A percentile compares a stretch with the other conserved stretches of the same genome.
phyloP scores from a whole-genome alignment of 2,329 filamentous ascomycete genomes.

The Arthrobotrys sinensis region DNA sequence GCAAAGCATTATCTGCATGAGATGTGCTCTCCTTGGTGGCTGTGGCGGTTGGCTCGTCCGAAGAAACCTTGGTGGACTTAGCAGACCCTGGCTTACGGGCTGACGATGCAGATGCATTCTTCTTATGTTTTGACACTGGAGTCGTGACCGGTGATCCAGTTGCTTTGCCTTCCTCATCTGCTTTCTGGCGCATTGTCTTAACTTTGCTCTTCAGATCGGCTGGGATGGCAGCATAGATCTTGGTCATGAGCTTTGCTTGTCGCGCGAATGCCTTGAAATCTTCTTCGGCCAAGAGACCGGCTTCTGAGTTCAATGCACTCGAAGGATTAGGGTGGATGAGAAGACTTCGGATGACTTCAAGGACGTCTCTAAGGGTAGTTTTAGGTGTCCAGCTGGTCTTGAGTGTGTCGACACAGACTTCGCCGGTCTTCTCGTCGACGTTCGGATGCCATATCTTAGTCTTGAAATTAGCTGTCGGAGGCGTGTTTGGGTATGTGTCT shows the following conservation, averaged over 20 bases:
- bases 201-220: slow-evolving; percentile 61
- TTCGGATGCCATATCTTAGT: slow-evolving; percentile 65
- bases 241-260: slow-evolving; percentile 64
- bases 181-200: slow-evolving; percentile 63
- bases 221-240: slow-evolving; percentile 63
- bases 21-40: slow-evolving; percentile 22
- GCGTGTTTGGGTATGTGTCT: slow-evolving; percentile 62
- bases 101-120: slow-evolving; percentile 47
- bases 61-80: slow-evolving; percentile 34
- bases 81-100: slow-evolving; percentile 40
- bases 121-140: slow-evolving; percentile 51
- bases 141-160: not conserved
- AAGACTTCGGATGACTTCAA: slow-evolving; percentile 64
- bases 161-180: slow-evolving; percentile 59
- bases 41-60: slow-evolving; percentile 39
- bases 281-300: slow-evolving; percentile 63
- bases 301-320: slow-evolving; percentile 64
- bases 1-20: slow-evolving; percentile 44
- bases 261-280: slow-evolving; percentile 63
- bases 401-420: slow-evolving; percentile 64
- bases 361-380: slow-evolving; percentile 63
- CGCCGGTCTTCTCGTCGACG: slow-evolving; percentile 63
- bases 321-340: slow-evolving; percentile 64
- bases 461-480: slow-evolving; percentile 64
- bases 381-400: slow-evolving; percentile 64